Evolutionary conservation across 1,284 basidiomycete genomes (phyloP).

Genomic region (Leccinum huronense): DNA sequence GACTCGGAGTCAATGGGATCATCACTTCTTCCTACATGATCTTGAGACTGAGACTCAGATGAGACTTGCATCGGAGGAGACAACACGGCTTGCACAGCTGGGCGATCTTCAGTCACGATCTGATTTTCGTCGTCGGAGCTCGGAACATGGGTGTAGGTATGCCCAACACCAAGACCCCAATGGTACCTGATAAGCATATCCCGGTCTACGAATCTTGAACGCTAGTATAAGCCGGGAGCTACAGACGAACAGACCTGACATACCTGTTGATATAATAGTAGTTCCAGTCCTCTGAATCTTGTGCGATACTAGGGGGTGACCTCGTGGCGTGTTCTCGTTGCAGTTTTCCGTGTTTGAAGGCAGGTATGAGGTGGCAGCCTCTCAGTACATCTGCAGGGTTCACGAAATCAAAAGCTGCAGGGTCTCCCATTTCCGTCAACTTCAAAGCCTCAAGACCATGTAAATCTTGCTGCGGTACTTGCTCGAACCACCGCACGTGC

Average conservation of each 20-base stretch:
- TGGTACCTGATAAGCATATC: too few relatives aligned
- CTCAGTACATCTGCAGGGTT: not conserved
- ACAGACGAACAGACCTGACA: not conserved
- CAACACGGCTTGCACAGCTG: too few relatives aligned
- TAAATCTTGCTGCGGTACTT: not conserved
- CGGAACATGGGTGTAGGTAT: too few relatives aligned
- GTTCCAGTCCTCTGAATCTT: not conserved
- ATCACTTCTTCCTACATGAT: too few relatives aligned
- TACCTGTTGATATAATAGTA: conserved; percentile 1
- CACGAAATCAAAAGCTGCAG: not conserved
- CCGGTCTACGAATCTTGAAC: conserved; percentile 14
- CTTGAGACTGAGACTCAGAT: too few relatives aligned
- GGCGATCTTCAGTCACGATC: too few relatives aligned
- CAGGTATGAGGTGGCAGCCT: not conserved
- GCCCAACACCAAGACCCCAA: too few relatives aligned
- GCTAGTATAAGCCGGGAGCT: not conserved
- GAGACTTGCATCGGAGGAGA: too few relatives aligned
- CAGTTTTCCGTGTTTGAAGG: not conserved
- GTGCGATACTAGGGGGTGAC: not conserved
- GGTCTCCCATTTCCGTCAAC: not conserved
- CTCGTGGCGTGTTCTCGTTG: not conserved
- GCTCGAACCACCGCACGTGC: not conserved
- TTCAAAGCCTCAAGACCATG: not conserved
- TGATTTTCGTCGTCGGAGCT: too few relatives aligned
- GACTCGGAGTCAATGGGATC: too few relatives aligned